Base-by-base conservation (phyloP, 495 filamentous ascomycete species). In the Penicillium pulvis region DNA sequence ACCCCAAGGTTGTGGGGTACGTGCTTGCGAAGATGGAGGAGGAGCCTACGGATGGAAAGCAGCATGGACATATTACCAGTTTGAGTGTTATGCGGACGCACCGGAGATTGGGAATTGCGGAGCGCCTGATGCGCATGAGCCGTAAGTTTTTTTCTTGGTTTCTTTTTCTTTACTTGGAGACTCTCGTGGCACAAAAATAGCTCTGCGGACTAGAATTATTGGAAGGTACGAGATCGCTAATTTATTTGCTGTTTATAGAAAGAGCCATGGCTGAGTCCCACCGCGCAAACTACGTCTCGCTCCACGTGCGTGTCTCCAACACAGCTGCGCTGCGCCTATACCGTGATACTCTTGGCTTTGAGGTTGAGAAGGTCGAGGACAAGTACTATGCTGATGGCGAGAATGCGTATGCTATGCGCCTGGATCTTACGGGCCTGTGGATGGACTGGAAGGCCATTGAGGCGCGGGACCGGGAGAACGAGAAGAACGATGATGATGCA, bases 11-110 rank as follows among this genome's bases (percentile, higher is more conserved):
- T 45, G 94, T 98, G n/a, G 94, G 94, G 59, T 98, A 98, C 74
- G 94, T 98, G 16, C 86, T 98, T 26, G 93, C 94, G 41, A 98
- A 98, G 83, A 98, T 98, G 95, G 94, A 98, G 74, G 94, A 98
- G 78, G 94, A 98, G 75, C 94, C 94, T 1, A 68, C 86, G 57
- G 92, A 98, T 73, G 92, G 92, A 33, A 78, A 95, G 55, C 90
- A 87, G 70, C 94, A 97, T 81, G 94, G 94, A 20, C 94, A 98
- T 76, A 98, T 98, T 73, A 98, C 94, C 3, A 89, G 85, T 72
- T 75, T 98, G 60, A 92, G 88, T 74, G 94, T 98, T 24, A 98
- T 98, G 95, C 81, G 94, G 63, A 98, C 94, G 57, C 94, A 98
- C 79, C 77, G 94, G 42, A 71, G 93, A 46, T 71, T 98, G 59